phyloP scores from a whole-genome alignment of 2,329 filamentous ascomycete genomes.

The Trichoderma simmonsii region DNA sequence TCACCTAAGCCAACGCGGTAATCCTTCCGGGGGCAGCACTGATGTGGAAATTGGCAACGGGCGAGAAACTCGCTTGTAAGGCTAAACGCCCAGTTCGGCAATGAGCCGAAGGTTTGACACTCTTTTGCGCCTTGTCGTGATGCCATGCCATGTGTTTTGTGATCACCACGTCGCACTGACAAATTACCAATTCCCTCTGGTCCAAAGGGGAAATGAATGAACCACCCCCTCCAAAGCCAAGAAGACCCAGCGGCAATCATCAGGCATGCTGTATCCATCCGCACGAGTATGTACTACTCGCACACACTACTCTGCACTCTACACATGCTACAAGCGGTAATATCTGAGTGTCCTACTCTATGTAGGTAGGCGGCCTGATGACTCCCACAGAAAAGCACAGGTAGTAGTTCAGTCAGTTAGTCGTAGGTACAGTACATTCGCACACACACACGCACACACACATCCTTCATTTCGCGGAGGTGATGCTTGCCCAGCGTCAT shows the following conservation, averaged over 20 bases:
- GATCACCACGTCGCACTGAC: background rate
- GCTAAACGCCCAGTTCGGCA: background rate
- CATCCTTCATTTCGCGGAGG: background rate
- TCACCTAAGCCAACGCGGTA: background rate
- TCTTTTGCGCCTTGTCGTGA: background rate
- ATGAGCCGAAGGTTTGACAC: constrained; percentile 1
- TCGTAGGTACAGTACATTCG: background rate
- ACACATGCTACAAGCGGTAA: background rate
- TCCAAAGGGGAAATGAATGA: background rate
- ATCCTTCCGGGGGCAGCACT: background rate
- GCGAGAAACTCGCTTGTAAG: background rate
- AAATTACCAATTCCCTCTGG: background rate
- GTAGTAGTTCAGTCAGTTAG: background rate
- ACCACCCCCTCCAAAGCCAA: background rate
- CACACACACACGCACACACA: background rate
- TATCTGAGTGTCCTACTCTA: background rate
- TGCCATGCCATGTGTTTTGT: background rate
- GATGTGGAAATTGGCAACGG: background rate
- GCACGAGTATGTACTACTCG: too few species aligned
- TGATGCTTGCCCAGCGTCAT: background rate
- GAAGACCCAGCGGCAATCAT: background rate
- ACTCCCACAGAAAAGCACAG: background rate
- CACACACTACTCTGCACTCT: background rate
- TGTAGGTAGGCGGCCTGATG: background rate
- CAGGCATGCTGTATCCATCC: background rate